Conservation (phyloP, 345 rosid species). For the Linum tenue region DNA sequence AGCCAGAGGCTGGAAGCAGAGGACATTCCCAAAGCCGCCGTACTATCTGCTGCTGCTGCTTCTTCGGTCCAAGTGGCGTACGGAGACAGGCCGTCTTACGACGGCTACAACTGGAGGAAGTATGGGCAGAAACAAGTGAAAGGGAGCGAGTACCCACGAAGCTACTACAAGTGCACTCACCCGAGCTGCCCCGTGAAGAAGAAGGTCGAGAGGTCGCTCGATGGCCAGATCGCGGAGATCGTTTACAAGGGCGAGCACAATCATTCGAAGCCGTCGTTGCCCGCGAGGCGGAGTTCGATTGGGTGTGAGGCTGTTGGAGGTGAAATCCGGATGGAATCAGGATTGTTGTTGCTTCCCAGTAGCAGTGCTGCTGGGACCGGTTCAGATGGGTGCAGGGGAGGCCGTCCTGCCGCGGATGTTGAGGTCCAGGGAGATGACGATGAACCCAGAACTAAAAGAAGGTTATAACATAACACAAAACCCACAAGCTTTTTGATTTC, state of each 20-base stretch:
- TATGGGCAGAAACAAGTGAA: constrained; percentile 98
- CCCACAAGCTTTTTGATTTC: neutral
- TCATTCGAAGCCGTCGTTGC: constrained; percentile 70
- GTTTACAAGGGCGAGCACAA: constrained; percentile 93
- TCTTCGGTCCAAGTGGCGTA: constrained; percentile 15
- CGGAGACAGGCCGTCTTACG: constrained; percentile 56
- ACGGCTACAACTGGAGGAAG: constrained; percentile 98
- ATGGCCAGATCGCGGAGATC: constrained; percentile 84
- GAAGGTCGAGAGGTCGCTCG: constrained; percentile 85
- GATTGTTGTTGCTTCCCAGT: constrained; percentile 11
- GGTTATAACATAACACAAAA: constrained; percentile 38
- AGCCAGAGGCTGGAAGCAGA: constrained; percentile 39
- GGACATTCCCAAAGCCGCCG: neutral
- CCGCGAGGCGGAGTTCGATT: constrained; percentile 45
- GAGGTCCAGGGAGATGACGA: constrained; percentile 48
- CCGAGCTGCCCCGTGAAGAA: constrained; percentile 86
- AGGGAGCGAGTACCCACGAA: constrained; percentile 92
- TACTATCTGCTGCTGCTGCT: neutral
- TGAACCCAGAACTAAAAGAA: constrained; percentile 59
- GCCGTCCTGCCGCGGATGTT: constrained; percentile 13
- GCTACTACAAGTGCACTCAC: constrained; percentile 92
- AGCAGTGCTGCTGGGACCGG: constrained; percentile 24
- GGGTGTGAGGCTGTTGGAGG: constrained; percentile 32
- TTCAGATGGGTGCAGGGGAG: constrained; percentile 37
- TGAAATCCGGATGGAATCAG: constrained; percentile 32